Evolutionary conservation across 495 filamentous ascomycete species (phyloP).

Genomic region (Daldinia childiae): DNA sequence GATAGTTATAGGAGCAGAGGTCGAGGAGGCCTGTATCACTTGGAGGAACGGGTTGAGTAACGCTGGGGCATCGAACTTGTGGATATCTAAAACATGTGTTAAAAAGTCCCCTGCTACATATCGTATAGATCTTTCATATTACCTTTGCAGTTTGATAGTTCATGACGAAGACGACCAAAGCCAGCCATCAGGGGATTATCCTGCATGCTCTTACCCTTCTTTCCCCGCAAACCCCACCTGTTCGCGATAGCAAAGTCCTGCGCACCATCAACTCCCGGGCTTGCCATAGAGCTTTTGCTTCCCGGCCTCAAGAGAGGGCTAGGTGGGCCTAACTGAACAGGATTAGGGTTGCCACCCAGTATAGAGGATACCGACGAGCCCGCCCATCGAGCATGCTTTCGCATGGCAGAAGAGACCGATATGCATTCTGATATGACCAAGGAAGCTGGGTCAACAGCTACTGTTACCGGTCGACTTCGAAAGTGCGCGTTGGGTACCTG

Average conservation of each 20-base stretch:
- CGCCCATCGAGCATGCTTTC: conserved; percentile 95
- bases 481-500: conserved; percentile 54
- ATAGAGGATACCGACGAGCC: conserved; percentile 98
- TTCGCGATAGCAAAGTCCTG: conserved; percentile 60
- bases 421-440: conserved; percentile 99
- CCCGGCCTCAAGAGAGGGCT: conserved; percentile 47
- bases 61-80: conserved; percentile 86
- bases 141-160: conserved; percentile 91
- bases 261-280: conserved; percentile 41
- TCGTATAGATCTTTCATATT: conserved; percentile 18
- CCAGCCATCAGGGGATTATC: conserved; percentile 97
- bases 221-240: conserved; percentile 90
- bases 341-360: conserved; percentile 77
- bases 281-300: conserved; percentile 44
- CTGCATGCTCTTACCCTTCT: conserved; percentile 98
- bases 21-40: conserved; percentile 95
- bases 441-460: conserved; percentile 93
- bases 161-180: conserved; percentile 87
- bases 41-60: conserved; percentile 96
- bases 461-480: conserved; percentile 65
- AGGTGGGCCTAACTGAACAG: conserved; percentile 59
- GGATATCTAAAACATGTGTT: conserved; percentile 69
- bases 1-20: conserved; percentile 94
- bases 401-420: conserved; percentile 96
- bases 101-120: conserved; percentile 2